Conservation (phyloP, 2,329 filamentous ascomycete genomes). For the Eutypella sp. region DNA sequence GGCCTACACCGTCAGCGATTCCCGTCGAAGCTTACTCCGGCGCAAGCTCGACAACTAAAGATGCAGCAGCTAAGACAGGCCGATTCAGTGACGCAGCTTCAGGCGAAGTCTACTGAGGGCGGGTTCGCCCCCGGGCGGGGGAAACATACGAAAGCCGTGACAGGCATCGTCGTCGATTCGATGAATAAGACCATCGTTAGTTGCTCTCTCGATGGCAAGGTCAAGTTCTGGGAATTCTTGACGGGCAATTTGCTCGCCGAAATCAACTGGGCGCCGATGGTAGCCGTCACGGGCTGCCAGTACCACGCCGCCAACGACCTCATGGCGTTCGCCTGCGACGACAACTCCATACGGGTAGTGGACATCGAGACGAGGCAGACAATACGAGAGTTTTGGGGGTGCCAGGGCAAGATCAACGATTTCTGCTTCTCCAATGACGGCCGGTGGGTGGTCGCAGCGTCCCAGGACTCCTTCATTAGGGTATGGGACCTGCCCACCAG, state of each 20-base stretch:
- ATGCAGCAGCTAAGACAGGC: constrained; percentile 56
- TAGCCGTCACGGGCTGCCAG: constrained; percentile 67
- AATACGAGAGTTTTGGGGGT: constrained; percentile 89
- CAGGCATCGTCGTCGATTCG: constrained; percentile 82
- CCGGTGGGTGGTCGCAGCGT: constrained; percentile 86
- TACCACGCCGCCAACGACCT: constrained; percentile 83
- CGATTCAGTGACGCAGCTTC: constrained; percentile 52
- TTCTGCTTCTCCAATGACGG: constrained; percentile 89
- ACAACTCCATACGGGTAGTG: constrained; percentile 80
- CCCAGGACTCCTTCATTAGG: constrained; percentile 72
- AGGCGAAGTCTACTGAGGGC: constrained; percentile 38
- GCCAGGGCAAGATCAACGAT: constrained; percentile 67
- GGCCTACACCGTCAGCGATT: constrained; percentile 84
- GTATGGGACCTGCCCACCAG: constrained; percentile 96
- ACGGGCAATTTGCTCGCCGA: constrained; percentile 75
- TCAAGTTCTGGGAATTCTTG: constrained; percentile 98
- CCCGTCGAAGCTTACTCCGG: constrained; percentile 71
- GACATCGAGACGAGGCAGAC: constrained; percentile 87
- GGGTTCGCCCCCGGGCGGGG: constrained; percentile 52
- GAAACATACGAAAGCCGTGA: constrained; percentile 76
- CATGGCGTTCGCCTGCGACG: constrained; percentile 82
- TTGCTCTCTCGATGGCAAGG: constrained; percentile 81
- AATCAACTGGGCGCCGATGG: constrained; percentile 77
- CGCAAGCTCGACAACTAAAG: constrained; percentile 72
- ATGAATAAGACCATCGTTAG: constrained; percentile 83